phyloP scores from a whole-genome alignment of 78 protist genomes.

The slime mould (Dictyostelium discoideum) region DNA sequence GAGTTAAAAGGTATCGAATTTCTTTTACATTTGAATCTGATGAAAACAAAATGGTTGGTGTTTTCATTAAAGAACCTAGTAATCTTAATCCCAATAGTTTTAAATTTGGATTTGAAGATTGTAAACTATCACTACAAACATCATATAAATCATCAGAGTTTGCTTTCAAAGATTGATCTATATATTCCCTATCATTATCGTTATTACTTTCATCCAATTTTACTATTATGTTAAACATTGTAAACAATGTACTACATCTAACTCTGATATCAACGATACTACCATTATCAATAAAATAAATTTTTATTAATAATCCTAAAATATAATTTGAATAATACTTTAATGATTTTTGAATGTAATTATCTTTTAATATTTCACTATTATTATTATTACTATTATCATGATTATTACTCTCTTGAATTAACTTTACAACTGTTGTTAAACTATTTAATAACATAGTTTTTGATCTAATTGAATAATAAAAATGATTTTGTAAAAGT shows the following conservation, averaged over 20 bases:
- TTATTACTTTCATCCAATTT: not conserved
- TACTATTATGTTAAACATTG: not conserved
- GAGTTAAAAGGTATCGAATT: not conserved
- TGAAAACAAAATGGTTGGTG: not conserved
- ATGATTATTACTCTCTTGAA: not conserved
- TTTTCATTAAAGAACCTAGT: slow-evolving; percentile 4
- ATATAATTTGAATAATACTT: not conserved
- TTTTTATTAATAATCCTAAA: not conserved
- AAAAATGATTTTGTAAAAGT: not conserved
- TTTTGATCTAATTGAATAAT: not conserved
- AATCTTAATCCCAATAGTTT: not conserved
- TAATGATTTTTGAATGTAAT: not conserved
- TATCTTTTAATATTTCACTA: not conserved
- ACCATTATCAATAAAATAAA: not conserved
- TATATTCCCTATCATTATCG: not conserved
- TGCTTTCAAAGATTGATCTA: not conserved
- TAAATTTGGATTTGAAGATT: not conserved
- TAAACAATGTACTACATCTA: not conserved
- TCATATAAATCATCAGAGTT: not conserved
- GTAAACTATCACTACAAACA: not conserved
- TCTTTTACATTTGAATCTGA: not conserved
- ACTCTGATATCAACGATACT: not conserved
- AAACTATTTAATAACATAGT: slow-evolving; percentile 1
- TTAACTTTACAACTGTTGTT: not conserved
- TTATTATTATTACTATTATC: not conserved